A percentile compares a stretch with the other conserved stretches of the same genome.
Evolutionary conservation across 2,329 filamentous ascomycete genomes (phyloP).

Genomic region (Pyrenophora graminea): DNA sequence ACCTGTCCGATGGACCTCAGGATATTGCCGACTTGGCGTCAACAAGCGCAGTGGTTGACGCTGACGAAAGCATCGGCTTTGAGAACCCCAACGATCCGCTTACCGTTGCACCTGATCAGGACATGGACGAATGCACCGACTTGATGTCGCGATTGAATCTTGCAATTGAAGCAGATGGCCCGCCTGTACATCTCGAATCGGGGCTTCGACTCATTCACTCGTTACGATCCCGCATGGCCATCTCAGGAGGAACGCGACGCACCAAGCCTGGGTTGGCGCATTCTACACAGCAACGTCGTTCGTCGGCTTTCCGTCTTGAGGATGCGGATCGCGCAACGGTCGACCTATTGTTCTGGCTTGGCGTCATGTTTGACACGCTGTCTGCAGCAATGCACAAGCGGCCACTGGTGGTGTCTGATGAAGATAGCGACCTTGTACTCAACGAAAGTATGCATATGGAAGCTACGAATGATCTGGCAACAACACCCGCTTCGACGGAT

Average conservation of each 20-base stretch:
- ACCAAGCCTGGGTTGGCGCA: conserved; percentile 12
- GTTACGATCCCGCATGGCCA: conserved; percentile 35
- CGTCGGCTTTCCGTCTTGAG: conserved; percentile 29
- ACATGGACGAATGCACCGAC: conserved; percentile 33
- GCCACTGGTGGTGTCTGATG: conserved; percentile 51
- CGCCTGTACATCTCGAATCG: conserved; percentile 48
- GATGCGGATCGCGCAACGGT: conserved; percentile 53
- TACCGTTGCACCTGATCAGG: conserved; percentile 13
- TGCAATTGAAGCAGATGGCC: conserved; percentile 42
- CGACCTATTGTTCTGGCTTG: conserved; percentile 61
- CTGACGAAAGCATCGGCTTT: neutral
- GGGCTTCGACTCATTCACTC: conserved; percentile 49
- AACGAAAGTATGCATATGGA: conserved; percentile 16
- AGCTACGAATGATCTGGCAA: neutral
- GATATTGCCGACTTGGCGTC: neutral
- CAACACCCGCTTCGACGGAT: neutral
- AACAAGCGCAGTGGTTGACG: neutral
- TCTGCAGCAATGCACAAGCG: conserved; percentile 59
- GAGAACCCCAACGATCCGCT: neutral
- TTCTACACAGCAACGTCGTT: conserved; percentile 18
- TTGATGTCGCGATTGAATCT: conserved; percentile 38
- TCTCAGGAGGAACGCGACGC: conserved; percentile 20
- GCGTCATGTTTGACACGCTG: conserved; percentile 63
- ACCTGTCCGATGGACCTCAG: conserved; percentile 14
- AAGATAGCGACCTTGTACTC: conserved; percentile 50